phyloP scores from a whole-genome alignment of 2,329 filamentous ascomycete genomes.

The Aspergillus arachidicola region DNA sequence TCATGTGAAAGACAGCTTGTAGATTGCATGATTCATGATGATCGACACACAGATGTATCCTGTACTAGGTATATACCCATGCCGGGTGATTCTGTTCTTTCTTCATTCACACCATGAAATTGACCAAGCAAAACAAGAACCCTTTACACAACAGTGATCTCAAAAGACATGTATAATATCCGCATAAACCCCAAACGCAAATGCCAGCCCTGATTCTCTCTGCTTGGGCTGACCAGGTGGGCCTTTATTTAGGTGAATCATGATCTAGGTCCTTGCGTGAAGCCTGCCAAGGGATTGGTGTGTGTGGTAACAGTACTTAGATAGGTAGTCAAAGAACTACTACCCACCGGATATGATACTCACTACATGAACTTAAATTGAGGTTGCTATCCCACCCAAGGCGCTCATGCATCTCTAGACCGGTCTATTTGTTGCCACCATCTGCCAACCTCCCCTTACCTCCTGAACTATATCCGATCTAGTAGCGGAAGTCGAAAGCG shows the following conservation, averaged over 20 bases:
- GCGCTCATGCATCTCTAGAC: constrained; percentile 1
- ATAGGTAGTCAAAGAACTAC: neutral
- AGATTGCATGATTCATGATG: neutral
- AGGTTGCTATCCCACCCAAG: neutral
- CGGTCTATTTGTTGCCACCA: neutral
- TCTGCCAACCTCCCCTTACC: neutral
- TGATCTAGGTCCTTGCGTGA: neutral
- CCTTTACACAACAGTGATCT: neutral
- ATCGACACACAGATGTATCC: neutral
- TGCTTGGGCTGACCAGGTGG: neutral
- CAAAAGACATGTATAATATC: neutral
- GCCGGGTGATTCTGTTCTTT: neutral
- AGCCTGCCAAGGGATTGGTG: neutral
- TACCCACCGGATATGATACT: neutral
- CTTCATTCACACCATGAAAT: neutral
- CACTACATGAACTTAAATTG: neutral
- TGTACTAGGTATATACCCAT: neutral
- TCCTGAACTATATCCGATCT: neutral
- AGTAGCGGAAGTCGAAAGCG: neutral
- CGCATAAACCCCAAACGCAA: neutral
- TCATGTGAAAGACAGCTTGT: neutral
- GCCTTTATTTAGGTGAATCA: neutral
- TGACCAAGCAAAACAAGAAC: neutral
- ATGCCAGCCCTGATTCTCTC: neutral
- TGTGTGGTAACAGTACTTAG: neutral